phyloP scores from a whole-genome alignment of 2,329 filamentous ascomycete genomes.

The Cucurbitaria berberidis region DNA sequence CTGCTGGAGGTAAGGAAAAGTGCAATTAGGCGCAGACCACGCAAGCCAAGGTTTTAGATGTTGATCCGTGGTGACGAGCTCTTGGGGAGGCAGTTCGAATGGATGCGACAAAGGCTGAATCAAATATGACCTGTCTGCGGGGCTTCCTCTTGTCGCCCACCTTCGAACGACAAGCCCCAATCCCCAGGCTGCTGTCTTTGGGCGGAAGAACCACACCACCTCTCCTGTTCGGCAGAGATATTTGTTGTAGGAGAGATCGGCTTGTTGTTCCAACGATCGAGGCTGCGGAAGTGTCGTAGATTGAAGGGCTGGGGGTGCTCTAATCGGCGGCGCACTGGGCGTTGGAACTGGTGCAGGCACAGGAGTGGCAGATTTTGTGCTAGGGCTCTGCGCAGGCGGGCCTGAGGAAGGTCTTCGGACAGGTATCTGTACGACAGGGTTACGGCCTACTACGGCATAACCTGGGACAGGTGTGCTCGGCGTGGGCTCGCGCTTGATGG shows the following conservation, averaged over 20 bases:
- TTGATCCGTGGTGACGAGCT: slow-evolving; percentile 53
- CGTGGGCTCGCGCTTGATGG: slow-evolving; percentile 38
- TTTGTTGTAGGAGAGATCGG: slow-evolving; percentile 55
- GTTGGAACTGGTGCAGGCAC: slow-evolving; percentile 3
- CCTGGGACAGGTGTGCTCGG: slow-evolving; percentile 9
- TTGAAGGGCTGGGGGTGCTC: slow-evolving; percentile 28
- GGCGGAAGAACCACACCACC: slow-evolving; percentile 62
- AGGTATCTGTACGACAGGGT: slow-evolving; percentile 37
- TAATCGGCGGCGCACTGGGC: slow-evolving; percentile 26
- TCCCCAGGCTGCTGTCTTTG: slow-evolving; percentile 57
- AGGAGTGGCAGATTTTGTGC: slow-evolving; percentile 20
- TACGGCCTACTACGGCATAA: slow-evolving; percentile 11
- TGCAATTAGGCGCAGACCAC: slow-evolving; percentile 62
- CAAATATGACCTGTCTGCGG: slow-evolving; percentile 46
- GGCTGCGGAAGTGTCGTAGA: slow-evolving; percentile 51
- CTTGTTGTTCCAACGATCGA: slow-evolving; percentile 55
- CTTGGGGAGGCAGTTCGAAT: slow-evolving; percentile 44
- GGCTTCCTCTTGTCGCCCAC: slow-evolving; percentile 46
- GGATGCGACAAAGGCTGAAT: slow-evolving; percentile 60
- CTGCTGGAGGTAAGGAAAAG: slow-evolving; percentile 52
- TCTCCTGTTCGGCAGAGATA: slow-evolving; percentile 63
- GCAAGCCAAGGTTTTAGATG: slow-evolving; percentile 63
- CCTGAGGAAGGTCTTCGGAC: slow-evolving; percentile 26
- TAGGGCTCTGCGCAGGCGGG: slow-evolving; percentile 31
- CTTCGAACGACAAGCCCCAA: slow-evolving; percentile 59